Evolutionary conservation across 1,284 basidiomycete genomes (phyloP).

Genomic region (Termitomyces sp.): DNA sequence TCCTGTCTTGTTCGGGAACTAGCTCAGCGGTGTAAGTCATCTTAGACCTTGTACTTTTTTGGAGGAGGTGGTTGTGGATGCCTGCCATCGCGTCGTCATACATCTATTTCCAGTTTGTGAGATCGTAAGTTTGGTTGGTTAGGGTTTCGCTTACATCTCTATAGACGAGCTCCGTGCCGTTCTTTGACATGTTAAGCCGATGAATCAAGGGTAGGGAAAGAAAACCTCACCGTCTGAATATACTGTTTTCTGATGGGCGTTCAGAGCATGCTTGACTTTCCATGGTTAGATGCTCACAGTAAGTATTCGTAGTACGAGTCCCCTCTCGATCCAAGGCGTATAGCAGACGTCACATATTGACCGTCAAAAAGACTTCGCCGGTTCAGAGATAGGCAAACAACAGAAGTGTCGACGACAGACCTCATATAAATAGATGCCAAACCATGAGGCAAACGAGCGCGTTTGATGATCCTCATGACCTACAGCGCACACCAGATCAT

Average conservation of each 20-base stretch:
- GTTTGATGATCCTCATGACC: slow-evolving; percentile 72
- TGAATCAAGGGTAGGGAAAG: slow-evolving; percentile 6
- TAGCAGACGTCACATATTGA: slow-evolving; percentile 67
- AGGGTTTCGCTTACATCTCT: slow-evolving; percentile 45
- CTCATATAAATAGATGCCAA: slow-evolving; percentile 84
- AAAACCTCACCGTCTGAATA: slow-evolving; percentile 60
- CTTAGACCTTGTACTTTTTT: slow-evolving; percentile 50
- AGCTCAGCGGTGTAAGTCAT: slow-evolving; percentile 85
- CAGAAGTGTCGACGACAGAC: slow-evolving; percentile 34
- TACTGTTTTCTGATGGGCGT: slow-evolving; percentile 62
- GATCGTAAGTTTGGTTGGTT: neutral
- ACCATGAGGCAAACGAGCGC: slow-evolving; percentile 61
- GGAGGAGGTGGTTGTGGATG: slow-evolving; percentile 74
- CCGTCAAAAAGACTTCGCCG: slow-evolving; percentile 56
- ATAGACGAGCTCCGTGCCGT: slow-evolving; percentile 76
- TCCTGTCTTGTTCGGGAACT: slow-evolving; percentile 42
- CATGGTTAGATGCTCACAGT: slow-evolving; percentile 42
- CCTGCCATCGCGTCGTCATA: slow-evolving; percentile 46
- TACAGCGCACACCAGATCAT: slow-evolving; percentile 21
- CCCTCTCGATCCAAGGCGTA: slow-evolving; percentile 87
- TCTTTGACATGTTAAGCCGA: slow-evolving; percentile 34
- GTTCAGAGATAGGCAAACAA: neutral
- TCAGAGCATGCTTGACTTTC: neutral
- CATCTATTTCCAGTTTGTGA: slow-evolving; percentile 4
- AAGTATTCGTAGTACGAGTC: slow-evolving; percentile 97